Conservation (phyloP, 176 grass and related monocot species). For the Dendrocalamus sinicus region DNA sequence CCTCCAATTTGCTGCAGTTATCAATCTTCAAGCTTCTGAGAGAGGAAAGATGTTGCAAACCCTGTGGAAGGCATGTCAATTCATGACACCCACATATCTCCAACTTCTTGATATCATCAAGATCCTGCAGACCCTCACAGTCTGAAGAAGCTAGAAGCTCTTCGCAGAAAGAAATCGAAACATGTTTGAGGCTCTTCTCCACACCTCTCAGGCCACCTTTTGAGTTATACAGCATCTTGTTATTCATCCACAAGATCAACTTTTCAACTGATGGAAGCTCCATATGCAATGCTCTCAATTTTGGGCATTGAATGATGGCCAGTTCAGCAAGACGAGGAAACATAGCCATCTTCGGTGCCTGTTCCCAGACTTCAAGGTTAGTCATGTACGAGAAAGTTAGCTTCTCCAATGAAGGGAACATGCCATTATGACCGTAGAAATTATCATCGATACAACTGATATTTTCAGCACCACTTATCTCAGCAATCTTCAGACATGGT, state of each 20-base stretch:
- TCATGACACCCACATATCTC: not conserved
- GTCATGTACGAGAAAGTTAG: not conserved
- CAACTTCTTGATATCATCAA: not conserved
- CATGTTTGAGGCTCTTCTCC: not conserved
- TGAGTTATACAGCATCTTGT: not conserved
- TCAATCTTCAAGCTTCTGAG: not conserved
- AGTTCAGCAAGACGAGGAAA: not conserved
- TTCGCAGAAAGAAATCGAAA: not conserved
- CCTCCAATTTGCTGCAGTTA: not conserved
- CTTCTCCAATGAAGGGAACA: slow-evolving; percentile 1
- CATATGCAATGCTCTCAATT: not conserved
- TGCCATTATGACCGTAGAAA: not conserved
- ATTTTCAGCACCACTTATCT: slow-evolving; percentile 19
- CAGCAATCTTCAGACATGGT: not conserved
- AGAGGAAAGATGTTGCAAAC: slow-evolving; percentile 12
- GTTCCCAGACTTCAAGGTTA: slow-evolving; percentile 12
- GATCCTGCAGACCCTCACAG: slow-evolving; percentile 4
- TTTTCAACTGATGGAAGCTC: not conserved
- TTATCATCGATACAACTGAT: not conserved
- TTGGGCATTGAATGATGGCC: slow-evolving; percentile 8
- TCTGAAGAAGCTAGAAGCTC: not conserved
- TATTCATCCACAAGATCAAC: slow-evolving; percentile 13
- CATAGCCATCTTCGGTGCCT: not conserved
- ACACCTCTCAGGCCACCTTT: not conserved
- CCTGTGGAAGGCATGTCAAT: not conserved